Evolutionary conservation across 352 stramenopile species (phyloP).

Genomic region (Phytophthora podocarpi): DNA sequence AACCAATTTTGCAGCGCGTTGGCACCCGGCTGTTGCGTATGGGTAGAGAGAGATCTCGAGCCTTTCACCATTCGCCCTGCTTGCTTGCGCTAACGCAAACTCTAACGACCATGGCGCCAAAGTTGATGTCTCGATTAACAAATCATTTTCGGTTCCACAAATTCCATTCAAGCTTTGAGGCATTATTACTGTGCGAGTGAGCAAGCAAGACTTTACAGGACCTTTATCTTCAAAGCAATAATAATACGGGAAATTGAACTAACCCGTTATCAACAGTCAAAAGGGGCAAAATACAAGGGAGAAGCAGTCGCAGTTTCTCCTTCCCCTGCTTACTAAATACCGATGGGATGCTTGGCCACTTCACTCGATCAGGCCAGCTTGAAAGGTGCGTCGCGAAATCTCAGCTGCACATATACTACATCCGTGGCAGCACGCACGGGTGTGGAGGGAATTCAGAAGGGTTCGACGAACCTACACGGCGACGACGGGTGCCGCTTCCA

Average conservation of each 20-base stretch:
- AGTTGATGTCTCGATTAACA: too few species aligned
- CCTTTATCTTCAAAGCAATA: slow-evolving; percentile 33
- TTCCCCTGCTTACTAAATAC: slow-evolving; percentile 46
- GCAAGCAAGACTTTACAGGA: too few species aligned
- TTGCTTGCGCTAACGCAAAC: too few species aligned
- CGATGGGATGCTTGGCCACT: slow-evolving; percentile 27
- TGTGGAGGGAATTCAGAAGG: slow-evolving; percentile 5
- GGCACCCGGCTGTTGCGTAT: too few species aligned
- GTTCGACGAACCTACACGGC: slow-evolving; percentile 25
- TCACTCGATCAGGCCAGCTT: slow-evolving; percentile 19
- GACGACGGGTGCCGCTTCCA: slow-evolving; percentile 28
- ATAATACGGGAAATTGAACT: slow-evolving; percentile 37
- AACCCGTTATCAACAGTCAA: slow-evolving; percentile 36
- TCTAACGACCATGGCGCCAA: too few species aligned
- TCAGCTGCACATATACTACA: slow-evolving; percentile 38
- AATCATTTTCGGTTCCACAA: too few species aligned
- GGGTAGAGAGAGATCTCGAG: too few species aligned
- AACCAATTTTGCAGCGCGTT: too few species aligned
- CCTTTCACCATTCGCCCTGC: too few species aligned
- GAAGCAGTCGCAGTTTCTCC: slow-evolving; percentile 15
- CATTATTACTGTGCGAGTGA: too few species aligned
- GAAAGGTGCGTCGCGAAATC: slow-evolving; percentile 13
- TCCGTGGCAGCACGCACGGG: slow-evolving; percentile 14
- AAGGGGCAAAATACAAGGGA: slow-evolving; percentile 31
- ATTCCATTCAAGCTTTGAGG: too few species aligned